Evolutionary conservation across 306 rosid genomes (phyloP), one percentile per base, ranked within the genome.

Genomic region (Casuarina equisetifolia): DNA sequence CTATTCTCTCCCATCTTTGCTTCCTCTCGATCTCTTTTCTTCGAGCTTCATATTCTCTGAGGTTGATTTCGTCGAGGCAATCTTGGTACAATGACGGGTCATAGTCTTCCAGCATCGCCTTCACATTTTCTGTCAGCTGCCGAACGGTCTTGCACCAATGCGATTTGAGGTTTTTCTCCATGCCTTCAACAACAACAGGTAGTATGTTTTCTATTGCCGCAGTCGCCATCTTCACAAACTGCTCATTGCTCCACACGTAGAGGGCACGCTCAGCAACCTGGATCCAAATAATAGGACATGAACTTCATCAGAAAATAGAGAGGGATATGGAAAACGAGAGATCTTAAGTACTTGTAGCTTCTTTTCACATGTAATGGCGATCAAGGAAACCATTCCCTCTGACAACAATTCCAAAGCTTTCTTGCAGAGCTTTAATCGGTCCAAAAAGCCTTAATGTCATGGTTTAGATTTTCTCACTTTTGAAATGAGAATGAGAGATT

Each of bases 211-310:
- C 92, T 45, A 84, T 76, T 72, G 85, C 92, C 61, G 73, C 83
- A 6, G 86, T 77, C 43, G 84, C 96, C 96, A 92, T 89, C 79
- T 82, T 90, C 70, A 90, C 91, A 51, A 94, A 94, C 16, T 88
- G 92, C 82, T 92, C 97, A 55, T 88, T 94, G 91, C 90, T 94
- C 98, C 97, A 92, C 8, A 92, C 80, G 72, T 87, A 89, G 0
- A 94, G 88, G 0, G 98, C 97, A 4, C 98, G 83, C 82, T 94
- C 97, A 0, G 97, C 98, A 49, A 94, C 96, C 97, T 92, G 57
- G 38, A 5, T 75, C 70, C 40, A 64, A 38, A 64, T 64, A 6
- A 17, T 4, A 64, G 13, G 46, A 40, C n/a, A 36, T 8, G 17
- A 0, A 20, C 8, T 1, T 38, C 44, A 5, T 36, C 43, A 12